Percentiles rank a stretch among this genome's conserved stretches.
Conservation (phyloP, 371 early-diverging fungal species). For the Lichtheimia ramosa region DNA sequence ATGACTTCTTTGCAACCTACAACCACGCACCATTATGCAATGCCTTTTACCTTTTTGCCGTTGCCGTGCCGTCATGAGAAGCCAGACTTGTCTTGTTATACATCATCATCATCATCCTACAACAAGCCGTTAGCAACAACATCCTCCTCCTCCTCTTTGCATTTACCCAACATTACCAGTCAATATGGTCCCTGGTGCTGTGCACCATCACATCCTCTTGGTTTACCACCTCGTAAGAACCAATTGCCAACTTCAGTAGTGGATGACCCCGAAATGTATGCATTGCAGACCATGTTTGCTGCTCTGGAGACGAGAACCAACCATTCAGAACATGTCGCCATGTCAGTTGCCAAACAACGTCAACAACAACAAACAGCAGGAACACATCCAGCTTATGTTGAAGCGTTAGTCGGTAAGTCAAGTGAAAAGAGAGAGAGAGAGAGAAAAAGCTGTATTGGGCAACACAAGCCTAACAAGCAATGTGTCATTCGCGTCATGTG, state of each 20-base stretch:
- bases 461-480: neutral
- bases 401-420: conserved; percentile 16
- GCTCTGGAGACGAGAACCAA: neutral
- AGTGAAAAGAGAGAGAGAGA: neutral
- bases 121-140: neutral
- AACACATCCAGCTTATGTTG: conserved; percentile 12
- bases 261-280: conserved; percentile 32
- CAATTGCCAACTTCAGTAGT: neutral
- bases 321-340: too few species aligned
- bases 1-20: conserved; percentile 1
- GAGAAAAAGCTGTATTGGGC: too few species aligned
- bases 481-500: conserved; percentile 1
- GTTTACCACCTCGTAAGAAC: too few species aligned
- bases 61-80: conserved; percentile 1
- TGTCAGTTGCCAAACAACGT: neutral
- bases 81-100: neutral
- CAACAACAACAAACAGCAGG: conserved; percentile 3
- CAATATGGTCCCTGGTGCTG: neutral
- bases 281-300: conserved; percentile 15
- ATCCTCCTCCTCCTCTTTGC: neutral
- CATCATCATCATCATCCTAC: neutral
- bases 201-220: neutral
- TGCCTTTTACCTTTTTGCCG: conserved; percentile 1
- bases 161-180: neutral
- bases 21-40: neutral